phyloP scores from a whole-genome alignment of 495 filamentous ascomycete genomes.

The Chaetomium tenue region DNA sequence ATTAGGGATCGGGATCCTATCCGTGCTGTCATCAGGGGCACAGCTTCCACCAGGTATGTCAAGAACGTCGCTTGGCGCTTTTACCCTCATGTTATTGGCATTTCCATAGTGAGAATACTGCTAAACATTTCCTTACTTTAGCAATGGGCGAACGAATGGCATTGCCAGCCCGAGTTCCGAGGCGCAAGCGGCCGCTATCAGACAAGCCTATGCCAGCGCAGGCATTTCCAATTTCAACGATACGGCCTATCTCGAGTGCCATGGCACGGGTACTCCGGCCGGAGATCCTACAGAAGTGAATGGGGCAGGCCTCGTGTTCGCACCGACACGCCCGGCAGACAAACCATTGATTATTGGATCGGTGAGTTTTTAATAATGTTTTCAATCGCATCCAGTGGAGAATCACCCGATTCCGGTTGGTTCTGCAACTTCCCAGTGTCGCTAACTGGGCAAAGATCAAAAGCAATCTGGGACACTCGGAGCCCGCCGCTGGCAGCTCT shows the following conservation, averaged over 20 bases:
- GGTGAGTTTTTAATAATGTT: neutral
- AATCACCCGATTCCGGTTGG: too few relatives aligned
- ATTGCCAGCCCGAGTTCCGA: conserved; percentile 50
- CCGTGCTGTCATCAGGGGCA: conserved; percentile 54
- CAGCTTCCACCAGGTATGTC: conserved; percentile 42
- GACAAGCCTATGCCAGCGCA: conserved; percentile 39
- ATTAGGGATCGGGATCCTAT: conserved; percentile 50
- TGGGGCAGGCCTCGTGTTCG: conserved; percentile 31
- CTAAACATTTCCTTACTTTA: too few relatives aligned
- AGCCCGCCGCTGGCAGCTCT: too few relatives aligned
- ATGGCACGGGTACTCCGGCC: conserved; percentile 49
- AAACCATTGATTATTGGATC: conserved; percentile 37
- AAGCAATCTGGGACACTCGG: too few relatives aligned
- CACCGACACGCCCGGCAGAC: neutral
- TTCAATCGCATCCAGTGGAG: too few relatives aligned
- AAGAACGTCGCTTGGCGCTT: too few relatives aligned
- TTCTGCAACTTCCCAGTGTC: too few relatives aligned
- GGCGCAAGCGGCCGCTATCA: conserved; percentile 53
- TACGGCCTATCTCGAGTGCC: conserved; percentile 50
- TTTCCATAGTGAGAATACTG: too few relatives aligned
- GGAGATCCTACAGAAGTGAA: conserved; percentile 49
- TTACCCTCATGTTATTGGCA: too few relatives aligned
- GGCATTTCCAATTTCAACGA: conserved; percentile 22
- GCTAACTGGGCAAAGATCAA: too few relatives aligned
- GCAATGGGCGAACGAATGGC: conserved; percentile 47